These are phyloP conservation scores for Mycena amicta DNA, from an alignment of 768 basidiomycete genomes.

Conservation along the genomic window DNA sequence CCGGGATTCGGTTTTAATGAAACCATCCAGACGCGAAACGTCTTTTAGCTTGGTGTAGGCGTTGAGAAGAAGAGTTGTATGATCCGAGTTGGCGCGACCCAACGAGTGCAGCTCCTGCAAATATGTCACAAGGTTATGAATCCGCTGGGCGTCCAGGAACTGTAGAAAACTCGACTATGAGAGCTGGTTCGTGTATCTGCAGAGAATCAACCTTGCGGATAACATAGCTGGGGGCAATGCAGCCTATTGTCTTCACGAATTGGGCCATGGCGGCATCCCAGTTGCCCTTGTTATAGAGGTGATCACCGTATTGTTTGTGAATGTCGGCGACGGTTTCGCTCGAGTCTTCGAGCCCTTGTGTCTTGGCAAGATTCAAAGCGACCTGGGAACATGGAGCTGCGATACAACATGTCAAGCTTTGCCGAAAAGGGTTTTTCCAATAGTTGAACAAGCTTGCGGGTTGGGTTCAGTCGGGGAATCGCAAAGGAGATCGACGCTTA, in stretches of 20 bases:
- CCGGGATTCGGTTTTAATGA: slow-evolving; percentile 86
- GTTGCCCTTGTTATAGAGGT: slow-evolving; percentile 87
- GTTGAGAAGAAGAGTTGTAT: slow-evolving; percentile 94
- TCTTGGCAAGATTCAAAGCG: slow-evolving; percentile 82
- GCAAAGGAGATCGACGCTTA: slow-evolving; percentile 34
- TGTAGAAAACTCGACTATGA: slow-evolving; percentile 41
- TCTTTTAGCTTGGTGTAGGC: slow-evolving; percentile 98
- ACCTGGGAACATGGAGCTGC: slow-evolving; percentile 76
- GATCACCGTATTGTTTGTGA: slow-evolving; percentile 87
- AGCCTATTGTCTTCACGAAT: slow-evolving; percentile 87
- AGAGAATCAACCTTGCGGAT: slow-evolving; percentile 79
- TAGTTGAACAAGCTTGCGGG: slow-evolving; percentile 59
- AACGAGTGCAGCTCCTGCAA: slow-evolving; percentile 92
- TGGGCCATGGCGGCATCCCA: slow-evolving; percentile 94
- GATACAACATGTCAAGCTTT: slow-evolving; percentile 88
- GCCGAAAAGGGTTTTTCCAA: slow-evolving; percentile 78
- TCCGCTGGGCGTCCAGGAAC: slow-evolving; percentile 97
- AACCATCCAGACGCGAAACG: slow-evolving; percentile 81
- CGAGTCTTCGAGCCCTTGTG: slow-evolving; percentile 69
- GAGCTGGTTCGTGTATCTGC: neutral
- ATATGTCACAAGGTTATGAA: slow-evolving; percentile 93
- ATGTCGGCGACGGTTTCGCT: slow-evolving; percentile 76
- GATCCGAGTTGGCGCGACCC: slow-evolving; percentile 91
- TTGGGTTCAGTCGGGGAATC: neutral
- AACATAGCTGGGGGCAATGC: slow-evolving; percentile 91